Evolutionary conservation across 2,329 filamentous ascomycete genomes (phyloP), one percentile per base, ranked within the genome.

Genomic region (Coniosporium tulheliwenetii): DNA sequence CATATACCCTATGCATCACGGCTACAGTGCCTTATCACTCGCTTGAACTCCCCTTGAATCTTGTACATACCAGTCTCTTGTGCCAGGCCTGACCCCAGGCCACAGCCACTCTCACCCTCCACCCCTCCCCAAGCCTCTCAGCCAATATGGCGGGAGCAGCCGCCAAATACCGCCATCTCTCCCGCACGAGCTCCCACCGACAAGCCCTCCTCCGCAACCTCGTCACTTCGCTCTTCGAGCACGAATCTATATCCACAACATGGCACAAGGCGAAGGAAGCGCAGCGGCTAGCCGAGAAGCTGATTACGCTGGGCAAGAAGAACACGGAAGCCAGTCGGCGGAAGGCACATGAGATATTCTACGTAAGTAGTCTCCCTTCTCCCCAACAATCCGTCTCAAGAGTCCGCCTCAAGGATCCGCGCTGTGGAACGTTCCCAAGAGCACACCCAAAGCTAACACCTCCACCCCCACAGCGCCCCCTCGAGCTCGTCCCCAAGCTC

Each of bases 261-360:
- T 95, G 83, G 73, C 79, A 81, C 59, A 96, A 96, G 66, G 91
- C 91, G 38, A 98, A 96, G 65, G 91, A 98, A 67, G 84, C 91
- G 14, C 91, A 98, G 65, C 75, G 84, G 36, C 62, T 96, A 51
- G 91, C 87, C 7, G 91, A 98, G 59, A 93, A 93, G 69, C 70
- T 96, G 50, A 87, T 98, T 54, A 95, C 87, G 4, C 62, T 94
- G 52, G 89, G 84, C 14, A 98, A 96, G 73, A 82, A 79, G 65
- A 85, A 95, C 60, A 93, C 89, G 34, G 80, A 86, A 54, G 83
- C 85, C 14, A 81, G 80, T 45, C 73, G 75, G 59, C 71, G 77
- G 56, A 75, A 74, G 50, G 89, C 86, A n/a, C 67, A 80, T 52
- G 75, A 74, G 33, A 86, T 55, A 41, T 50, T 98, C 59, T 96